phyloP scores from a whole-genome alignment of 2,329 filamentous ascomycete genomes.

The Juglanconis sp. region DNA sequence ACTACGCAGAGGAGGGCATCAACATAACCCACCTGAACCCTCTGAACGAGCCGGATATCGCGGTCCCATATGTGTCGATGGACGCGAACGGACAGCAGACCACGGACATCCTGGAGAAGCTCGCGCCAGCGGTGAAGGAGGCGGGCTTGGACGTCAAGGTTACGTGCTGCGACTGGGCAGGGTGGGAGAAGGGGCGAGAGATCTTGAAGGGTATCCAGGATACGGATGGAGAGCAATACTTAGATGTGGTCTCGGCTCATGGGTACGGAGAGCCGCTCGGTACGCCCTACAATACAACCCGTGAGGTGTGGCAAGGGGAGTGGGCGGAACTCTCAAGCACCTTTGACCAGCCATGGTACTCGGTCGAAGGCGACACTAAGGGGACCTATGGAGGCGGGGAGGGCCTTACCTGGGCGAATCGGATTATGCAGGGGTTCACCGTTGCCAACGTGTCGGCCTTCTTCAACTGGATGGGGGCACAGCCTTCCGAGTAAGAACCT shows the following conservation, averaged over 20 bases:
- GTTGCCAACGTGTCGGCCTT: conserved; percentile 16
- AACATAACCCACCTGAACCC: conserved; percentile 19
- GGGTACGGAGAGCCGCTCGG: conserved; percentile 34
- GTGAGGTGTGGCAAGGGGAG: conserved; percentile 42
- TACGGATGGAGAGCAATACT: conserved; percentile 27
- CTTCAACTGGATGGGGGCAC: conserved; percentile 17
- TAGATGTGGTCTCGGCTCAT: conserved; percentile 38
- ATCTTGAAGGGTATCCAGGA: conserved; percentile 10
- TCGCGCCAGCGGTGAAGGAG: not conserved
- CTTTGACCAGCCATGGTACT: conserved; percentile 14
- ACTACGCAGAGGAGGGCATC: conserved; percentile 16
- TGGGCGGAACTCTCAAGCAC: conserved; percentile 14
- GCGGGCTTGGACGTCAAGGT: conserved; percentile 9
- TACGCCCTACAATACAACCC: conserved; percentile 34
- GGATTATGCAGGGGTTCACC: conserved; percentile 12
- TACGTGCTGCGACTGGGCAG: conserved; percentile 7
- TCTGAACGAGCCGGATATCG: conserved; percentile 19
- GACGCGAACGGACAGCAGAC: conserved; percentile 10
- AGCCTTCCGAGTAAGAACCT: conserved; percentile 1
- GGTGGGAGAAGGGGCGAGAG: conserved; percentile 1
- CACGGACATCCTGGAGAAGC: conserved; percentile 9
- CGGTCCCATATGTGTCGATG: conserved; percentile 18
- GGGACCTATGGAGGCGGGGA: conserved; percentile 13
- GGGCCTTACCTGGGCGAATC: conserved; percentile 12
- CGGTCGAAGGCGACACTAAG: conserved; percentile 5